Percentiles rank a stretch among this genome's conserved stretches.
These are phyloP conservation scores for Fusarium pseudocircinatum DNA, from an alignment of 2,329 filamentous ascomycete genomes.

Conservation along the genomic window DNA sequence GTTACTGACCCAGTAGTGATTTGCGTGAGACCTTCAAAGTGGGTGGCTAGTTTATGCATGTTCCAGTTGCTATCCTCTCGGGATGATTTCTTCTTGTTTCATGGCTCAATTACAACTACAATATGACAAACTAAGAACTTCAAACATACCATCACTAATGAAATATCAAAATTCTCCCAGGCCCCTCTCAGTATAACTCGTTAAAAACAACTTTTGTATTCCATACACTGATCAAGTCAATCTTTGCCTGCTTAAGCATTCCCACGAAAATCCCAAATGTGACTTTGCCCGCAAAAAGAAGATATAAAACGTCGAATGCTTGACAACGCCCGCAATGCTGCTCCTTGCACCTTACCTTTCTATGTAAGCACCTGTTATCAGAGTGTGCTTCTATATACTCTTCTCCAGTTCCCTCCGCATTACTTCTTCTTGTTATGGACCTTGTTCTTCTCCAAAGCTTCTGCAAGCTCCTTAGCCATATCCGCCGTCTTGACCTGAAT, in stretches of 20 bases:
- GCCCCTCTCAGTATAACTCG: not conserved
- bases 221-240: constrained; percentile 36
- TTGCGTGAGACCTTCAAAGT: not conserved
- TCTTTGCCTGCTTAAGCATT: constrained; percentile 31
- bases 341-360: constrained; percentile 41
- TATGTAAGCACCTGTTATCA: constrained; percentile 34
- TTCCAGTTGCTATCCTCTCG: not conserved
- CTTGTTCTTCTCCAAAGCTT: constrained; percentile 64
- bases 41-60: not conserved
- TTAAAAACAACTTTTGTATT: constrained; percentile 38
- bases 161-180: not conserved
- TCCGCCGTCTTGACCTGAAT: constrained; percentile 74
- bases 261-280: constrained; percentile 8
- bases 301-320: constrained; percentile 33
- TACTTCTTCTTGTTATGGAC: constrained; percentile 64
- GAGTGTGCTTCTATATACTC: constrained; percentile 39
- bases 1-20: not conserved
- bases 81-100: not conserved
- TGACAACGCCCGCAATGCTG: constrained; percentile 40
- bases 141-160: constrained; percentile 1
- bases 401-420: constrained; percentile 34
- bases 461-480: constrained; percentile 63
- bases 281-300: constrained; percentile 3
- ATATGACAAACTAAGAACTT: not conserved
- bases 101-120: not conserved